These are phyloP conservation scores for Royoungia palumana DNA, from an alignment of 768 basidiomycete genomes.

Conservation along the genomic window DNA sequence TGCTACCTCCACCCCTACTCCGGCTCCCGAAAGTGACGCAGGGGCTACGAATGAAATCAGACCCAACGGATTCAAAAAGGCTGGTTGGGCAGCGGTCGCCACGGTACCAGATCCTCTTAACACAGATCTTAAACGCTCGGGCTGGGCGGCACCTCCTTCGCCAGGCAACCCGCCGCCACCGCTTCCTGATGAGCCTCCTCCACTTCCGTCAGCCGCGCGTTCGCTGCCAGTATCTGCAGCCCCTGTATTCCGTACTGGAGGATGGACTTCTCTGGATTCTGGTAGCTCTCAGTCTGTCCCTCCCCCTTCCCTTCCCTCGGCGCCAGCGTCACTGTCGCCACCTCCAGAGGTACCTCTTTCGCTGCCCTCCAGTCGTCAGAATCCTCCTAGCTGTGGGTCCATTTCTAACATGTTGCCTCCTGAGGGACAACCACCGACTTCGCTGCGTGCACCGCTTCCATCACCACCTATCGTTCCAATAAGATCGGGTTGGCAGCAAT, in stretches of 20 bases:
- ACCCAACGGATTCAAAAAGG: slow-evolving; percentile 38
- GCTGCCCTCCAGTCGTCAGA: not conserved
- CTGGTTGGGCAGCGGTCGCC: slow-evolving; percentile 47
- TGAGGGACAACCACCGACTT: slow-evolving; percentile 5
- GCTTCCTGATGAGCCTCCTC: slow-evolving; percentile 9
- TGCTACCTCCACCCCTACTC: slow-evolving; percentile 12
- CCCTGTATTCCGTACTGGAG: slow-evolving; percentile 56
- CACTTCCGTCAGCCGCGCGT: slow-evolving; percentile 17
- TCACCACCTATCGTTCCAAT: slow-evolving; percentile 17
- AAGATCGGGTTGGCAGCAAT: slow-evolving; percentile 58
- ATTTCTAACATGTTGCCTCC: slow-evolving; percentile 7
- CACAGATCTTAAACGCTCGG: slow-evolving; percentile 10
- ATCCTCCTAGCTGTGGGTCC: slow-evolving; percentile 15
- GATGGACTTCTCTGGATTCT: slow-evolving; percentile 66
- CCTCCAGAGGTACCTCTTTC: slow-evolving; percentile 10
- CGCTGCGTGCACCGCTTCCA: slow-evolving; percentile 15
- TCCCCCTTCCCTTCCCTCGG: slow-evolving; percentile 20
- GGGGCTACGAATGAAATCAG: slow-evolving; percentile 14
- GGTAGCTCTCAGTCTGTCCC: slow-evolving; percentile 33
- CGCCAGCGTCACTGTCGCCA: slow-evolving; percentile 16
- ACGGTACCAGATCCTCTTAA: slow-evolving; percentile 9
- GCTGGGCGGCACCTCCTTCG: slow-evolving; percentile 17
- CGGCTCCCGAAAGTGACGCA: slow-evolving; percentile 18
- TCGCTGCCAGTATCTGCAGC: slow-evolving; percentile 24
- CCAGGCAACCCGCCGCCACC: too few species aligned